A percentile compares a stretch with the other conserved stretches of the same genome.
Evolutionary conservation across 208 protist species (phyloP).

Genomic region (Acanthamoeba rhysodes): DNA sequence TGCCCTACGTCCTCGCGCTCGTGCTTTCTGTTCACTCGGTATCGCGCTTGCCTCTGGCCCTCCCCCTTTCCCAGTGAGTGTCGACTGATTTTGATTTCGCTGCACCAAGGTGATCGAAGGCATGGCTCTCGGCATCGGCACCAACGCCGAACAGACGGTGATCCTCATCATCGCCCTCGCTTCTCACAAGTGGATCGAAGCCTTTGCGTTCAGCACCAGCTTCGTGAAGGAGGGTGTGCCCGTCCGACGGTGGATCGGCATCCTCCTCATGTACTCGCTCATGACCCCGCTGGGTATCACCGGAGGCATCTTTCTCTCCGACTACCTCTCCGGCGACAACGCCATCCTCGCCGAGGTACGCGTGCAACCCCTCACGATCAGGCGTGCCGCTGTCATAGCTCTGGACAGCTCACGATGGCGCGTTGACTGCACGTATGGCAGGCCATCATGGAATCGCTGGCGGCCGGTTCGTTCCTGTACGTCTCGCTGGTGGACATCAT

Average conservation of each 20-base stretch:
- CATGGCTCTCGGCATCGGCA: slow-evolving; percentile 67
- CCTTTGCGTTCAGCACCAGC: slow-evolving; percentile 72
- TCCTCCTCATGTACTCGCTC: slow-evolving; percentile 55
- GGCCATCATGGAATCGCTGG: slow-evolving; percentile 61
- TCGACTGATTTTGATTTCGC: too few relatives aligned
- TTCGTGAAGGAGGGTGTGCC: slow-evolving; percentile 62
- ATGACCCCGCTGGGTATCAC: slow-evolving; percentile 61
- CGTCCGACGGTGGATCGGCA: slow-evolving; percentile 41
- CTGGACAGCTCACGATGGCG: background rate
- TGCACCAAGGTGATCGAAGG: slow-evolving; percentile 34
- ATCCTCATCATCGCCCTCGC: slow-evolving; percentile 67
- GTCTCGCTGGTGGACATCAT: slow-evolving; percentile 59
- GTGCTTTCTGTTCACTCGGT: slow-evolving; percentile 70
- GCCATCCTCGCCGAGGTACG: slow-evolving; percentile 65
- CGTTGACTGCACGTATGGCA: background rate
- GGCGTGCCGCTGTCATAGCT: background rate
- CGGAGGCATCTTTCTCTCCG: slow-evolving; percentile 42
- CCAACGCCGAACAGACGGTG: slow-evolving; percentile 31
- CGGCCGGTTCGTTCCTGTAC: slow-evolving; percentile 72
- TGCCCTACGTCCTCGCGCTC: slow-evolving; percentile 66
- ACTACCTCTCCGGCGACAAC: slow-evolving; percentile 24
- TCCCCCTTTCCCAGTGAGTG: background rate
- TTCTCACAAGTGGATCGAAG: slow-evolving; percentile 72
- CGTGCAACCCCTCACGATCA: background rate
- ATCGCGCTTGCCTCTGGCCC: background rate